Evolutionary conservation across 371 early-diverging fungal species (phyloP).

Genomic region (Mucor racemosus): DNA sequence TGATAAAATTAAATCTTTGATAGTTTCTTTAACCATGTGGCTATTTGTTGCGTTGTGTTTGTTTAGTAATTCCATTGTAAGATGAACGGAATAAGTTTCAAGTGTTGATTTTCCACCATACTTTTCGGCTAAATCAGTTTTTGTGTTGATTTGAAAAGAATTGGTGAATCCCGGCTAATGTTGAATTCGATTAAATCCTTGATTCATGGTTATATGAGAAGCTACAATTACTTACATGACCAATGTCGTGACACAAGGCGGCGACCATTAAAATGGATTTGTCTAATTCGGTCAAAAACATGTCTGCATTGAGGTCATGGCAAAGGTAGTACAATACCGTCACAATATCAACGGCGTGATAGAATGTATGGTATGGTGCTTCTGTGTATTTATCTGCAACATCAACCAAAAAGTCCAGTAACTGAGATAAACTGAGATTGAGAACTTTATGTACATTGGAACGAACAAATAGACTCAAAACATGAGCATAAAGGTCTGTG

Average conservation of each 20-base stretch:
- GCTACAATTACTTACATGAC: constrained; percentile 75
- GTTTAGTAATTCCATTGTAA: constrained; percentile 60
- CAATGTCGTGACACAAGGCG: constrained; percentile 90
- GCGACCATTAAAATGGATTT: constrained; percentile 77
- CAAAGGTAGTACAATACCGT: constrained; percentile 78
- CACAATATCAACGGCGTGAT: constrained; percentile 90
- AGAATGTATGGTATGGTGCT: constrained; percentile 87
- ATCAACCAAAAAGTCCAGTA: constrained; percentile 83
- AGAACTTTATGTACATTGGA: constrained; percentile 54
- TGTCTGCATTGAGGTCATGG: constrained; percentile 62
- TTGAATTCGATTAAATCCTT: not conserved
- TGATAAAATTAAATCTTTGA: constrained; percentile 67
- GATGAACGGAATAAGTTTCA: constrained; percentile 76
- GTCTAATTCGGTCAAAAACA: constrained; percentile 69
- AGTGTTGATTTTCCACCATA: constrained; percentile 77
- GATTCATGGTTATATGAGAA: no score
- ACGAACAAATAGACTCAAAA: constrained; percentile 64
- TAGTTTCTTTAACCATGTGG: constrained; percentile 28
- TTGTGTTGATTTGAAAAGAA: constrained; percentile 76
- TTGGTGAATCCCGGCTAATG: constrained; percentile 84
- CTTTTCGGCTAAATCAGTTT: constrained; percentile 63
- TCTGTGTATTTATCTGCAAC: constrained; percentile 73
- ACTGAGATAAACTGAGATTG: constrained; percentile 41
- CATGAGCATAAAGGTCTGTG: constrained; percentile 64
- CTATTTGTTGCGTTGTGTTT: constrained; percentile 55